These are phyloP conservation scores for Ogataea chonburiensis DNA, from an alignment of 805 yeast species.

Conservation along the genomic window DNA sequence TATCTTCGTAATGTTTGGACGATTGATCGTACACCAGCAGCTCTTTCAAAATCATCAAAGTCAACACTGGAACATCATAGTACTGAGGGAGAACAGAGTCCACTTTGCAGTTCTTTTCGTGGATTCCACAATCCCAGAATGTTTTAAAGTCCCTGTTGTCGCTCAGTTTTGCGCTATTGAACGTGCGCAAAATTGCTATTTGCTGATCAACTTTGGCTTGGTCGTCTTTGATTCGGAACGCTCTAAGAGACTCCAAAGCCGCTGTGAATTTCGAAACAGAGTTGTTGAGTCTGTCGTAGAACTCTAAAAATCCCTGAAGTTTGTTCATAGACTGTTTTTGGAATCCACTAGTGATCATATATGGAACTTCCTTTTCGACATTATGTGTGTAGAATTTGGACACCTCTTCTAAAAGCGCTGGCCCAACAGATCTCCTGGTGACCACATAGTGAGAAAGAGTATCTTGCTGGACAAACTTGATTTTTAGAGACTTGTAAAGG, in stretches of 20 bases:
- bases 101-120: conserved; percentile 28
- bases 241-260: conserved; percentile 35
- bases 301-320: conserved; percentile 61
- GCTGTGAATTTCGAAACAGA: conserved; percentile 49
- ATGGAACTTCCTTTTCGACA: conserved; percentile 49
- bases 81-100: conserved; percentile 18
- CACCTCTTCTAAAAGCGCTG: conserved; percentile 36
- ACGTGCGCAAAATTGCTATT: conserved; percentile 17
- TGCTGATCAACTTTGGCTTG: conserved; percentile 15
- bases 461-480: conserved; percentile 78
- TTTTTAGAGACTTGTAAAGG: conserved; percentile 54
- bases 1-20: conserved; percentile 28
- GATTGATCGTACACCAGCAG: conserved; percentile 37
- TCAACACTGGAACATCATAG: conserved; percentile 33
- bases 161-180: conserved; percentile 28
- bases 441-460: conserved; percentile 55
- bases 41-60: conserved; percentile 39
- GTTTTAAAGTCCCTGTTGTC: conserved; percentile 65
- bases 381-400: conserved; percentile 50
- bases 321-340: conserved; percentile 63
- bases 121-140: conserved; percentile 51
- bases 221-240: conserved; percentile 33
- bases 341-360: conserved; percentile 52
- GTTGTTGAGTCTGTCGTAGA: conserved; percentile 48
- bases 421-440: conserved; percentile 42